A percentile compares a stretch with the other conserved stretches of the same genome.
Evolutionary conservation across 768 basidiomycete species (phyloP).

Genomic region (Pulveroboletus sp.): DNA sequence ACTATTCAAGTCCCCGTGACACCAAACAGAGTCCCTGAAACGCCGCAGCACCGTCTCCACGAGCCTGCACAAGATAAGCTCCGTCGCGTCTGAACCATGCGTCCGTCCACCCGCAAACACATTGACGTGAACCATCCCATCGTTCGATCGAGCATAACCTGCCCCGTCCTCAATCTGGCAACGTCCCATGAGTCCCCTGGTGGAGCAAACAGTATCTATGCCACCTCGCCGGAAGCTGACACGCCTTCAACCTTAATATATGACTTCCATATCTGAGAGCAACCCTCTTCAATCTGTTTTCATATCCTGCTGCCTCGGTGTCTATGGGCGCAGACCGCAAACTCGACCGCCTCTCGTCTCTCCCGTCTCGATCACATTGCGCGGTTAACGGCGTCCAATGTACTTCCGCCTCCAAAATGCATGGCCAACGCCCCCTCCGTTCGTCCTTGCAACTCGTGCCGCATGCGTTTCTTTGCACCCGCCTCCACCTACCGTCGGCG

Average conservation of each 20-base stretch:
- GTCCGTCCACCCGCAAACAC: constrained; percentile 15
- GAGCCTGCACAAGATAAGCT: constrained; percentile 11
- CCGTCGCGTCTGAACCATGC: constrained; percentile 11
- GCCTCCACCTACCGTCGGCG: neutral
- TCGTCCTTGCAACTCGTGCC: neutral
- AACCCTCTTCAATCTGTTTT: constrained; percentile 1
- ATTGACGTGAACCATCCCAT: constrained; percentile 5
- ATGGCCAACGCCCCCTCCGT: neutral
- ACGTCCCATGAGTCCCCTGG: neutral
- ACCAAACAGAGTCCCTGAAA: constrained; percentile 13
- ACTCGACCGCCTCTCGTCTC: neutral
- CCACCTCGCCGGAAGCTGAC: neutral
- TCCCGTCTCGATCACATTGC: constrained; percentile 2
- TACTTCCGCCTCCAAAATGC: neutral
- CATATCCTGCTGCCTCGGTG: neutral
- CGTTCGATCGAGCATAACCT: constrained; percentile 4
- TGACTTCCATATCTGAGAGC: neutral
- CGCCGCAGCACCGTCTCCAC: constrained; percentile 25
- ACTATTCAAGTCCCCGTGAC: constrained; percentile 8
- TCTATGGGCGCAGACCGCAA: constrained; percentile 11
- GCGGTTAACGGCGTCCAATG: neutral
- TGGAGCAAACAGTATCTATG: neutral
- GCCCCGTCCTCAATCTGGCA: neutral
- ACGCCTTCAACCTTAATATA: constrained; percentile 3
- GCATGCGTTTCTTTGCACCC: neutral